Base-by-base conservation (phyloP, 2,329 filamentous ascomycete genomes). In the Aspergillus fructus region DNA sequence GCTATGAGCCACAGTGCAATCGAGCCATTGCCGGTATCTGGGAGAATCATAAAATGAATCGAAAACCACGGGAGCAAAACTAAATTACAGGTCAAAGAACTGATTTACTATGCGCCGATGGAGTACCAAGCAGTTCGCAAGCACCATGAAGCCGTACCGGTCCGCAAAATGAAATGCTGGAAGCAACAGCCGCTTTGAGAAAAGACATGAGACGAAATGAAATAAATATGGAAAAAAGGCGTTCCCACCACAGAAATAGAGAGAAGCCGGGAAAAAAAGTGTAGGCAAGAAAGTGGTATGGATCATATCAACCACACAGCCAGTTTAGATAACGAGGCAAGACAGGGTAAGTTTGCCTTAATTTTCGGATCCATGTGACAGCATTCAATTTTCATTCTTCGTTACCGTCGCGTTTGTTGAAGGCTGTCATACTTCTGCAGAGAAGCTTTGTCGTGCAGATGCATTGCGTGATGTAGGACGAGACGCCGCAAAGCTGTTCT, bases 401-500 rank as follows among this genome's bases (percentile, higher is more conserved):
- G 53, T 40, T 15, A 50, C 54, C 47, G 37, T 51, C 30, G 47
- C n/a, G 12, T 19, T 49, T 41, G 21, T 41, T 42, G 23, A 30
- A 12, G 17, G 4, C 34, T 19, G 37, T 53, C 23, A 56, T 39
- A 17, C 21, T 21, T 56, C 49, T 5, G 51, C 55, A 11, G 58
- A 52, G 15, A 61, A n/a, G 41, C 63, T 64, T 62, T 72, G 73
- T 49, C 68, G 64, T 49, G 68, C 70, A 7, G 71, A 73, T 49
- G 66, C 67, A n/a, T 57, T 65, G 12, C 64, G 64, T 1, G 70
- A 72, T 27, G 68, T 68, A 15, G 61, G 68, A 23, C 69, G 71
- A 4, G 72, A 74, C 46, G 65, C 68, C 45, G 65, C 62, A n/a
- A 66, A 67, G 24, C 72, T 74, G 19, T 67, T 68, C 19, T 66